These are phyloP conservation scores for Xylaria telfairii DNA, from an alignment of 495 filamentous ascomycete species.

Conservation along the genomic window DNA sequence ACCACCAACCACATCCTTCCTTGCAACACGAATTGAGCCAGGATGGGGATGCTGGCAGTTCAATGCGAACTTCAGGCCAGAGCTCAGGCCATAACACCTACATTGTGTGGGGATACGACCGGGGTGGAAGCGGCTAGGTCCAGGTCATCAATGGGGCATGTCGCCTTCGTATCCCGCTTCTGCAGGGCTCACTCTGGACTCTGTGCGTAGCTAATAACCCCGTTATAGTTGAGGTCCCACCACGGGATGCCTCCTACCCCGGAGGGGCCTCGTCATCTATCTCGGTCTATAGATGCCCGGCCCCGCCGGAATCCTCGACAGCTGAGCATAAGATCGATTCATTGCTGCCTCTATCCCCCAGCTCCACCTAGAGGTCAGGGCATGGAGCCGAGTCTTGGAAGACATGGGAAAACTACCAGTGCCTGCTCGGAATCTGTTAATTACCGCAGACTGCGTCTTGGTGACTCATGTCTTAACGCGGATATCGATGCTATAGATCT, in stretches of 20 bases:
- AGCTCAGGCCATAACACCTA: conserved; percentile 4
- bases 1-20: conserved; percentile 10
- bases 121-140: not conserved
- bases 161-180: conserved; percentile 13
- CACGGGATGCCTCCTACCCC: conserved; percentile 8
- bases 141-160: not conserved
- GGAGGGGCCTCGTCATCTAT: conserved; percentile 22
- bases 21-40: not conserved
- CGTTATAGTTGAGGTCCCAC: conserved; percentile 10
- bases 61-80: conserved; percentile 14
- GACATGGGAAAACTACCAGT: not conserved
- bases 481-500: not conserved
- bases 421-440: not conserved
- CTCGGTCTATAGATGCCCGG: not conserved
- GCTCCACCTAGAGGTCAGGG: not conserved
- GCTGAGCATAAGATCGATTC: not conserved
- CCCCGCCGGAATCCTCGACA: not conserved
- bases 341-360: not conserved
- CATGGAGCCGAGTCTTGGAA: not conserved
- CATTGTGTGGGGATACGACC: conserved; percentile 4
- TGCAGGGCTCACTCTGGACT: conserved; percentile 1
- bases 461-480: not conserved
- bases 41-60: conserved; percentile 4
- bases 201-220: conserved; percentile 6
- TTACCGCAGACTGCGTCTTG: not conserved